Base-by-base conservation (phyloP, 805 yeast species). In the Yamadazyma endophytica region DNA sequence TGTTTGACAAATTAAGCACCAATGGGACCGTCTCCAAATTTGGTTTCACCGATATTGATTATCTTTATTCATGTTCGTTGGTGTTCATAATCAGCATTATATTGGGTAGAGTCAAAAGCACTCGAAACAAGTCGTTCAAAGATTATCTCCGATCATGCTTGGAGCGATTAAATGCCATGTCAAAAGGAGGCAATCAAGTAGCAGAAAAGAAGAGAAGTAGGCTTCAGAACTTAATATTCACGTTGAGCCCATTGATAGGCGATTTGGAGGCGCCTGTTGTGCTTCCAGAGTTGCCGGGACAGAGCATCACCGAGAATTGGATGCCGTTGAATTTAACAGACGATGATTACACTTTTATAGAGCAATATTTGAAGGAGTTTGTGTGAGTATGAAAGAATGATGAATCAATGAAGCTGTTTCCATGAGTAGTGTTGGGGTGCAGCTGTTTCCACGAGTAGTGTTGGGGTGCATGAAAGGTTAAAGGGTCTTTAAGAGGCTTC, bases 21-120 rank as follows among this genome's bases (percentile, higher is more conserved):
- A 45, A 43, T 16, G 28, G 33, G 11, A 28, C 39, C 4, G n/a
- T 52, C n/a, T 31, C 54, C 18, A 35, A 37, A 2, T 53, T 49
- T 40, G 59, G 56, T 3, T 49, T 50, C 26, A 46, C 57, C 0
- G 61, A 55, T 19, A 37, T 54, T 16, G 61, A 55, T 36, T 51
- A 37, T 28, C 31, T 55, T 8, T 47, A 43, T 26, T 35, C 49
- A n/a, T 34, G 44, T 4, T 39, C 52, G 9, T 36, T 52, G 19
- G 35, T 49, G 4, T 46, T 51, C 14, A 33, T 52, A 6, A 51
- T 54, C 9, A 44, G 50, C 13, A 17, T 50, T 20, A 27, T 54
- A 8, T 24, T 55, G 4, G 37, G 41, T 9, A 6, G 13, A 26
- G 6, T 29, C 24, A 24, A 34, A 25, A 29, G 14, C n/a, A 17